phyloP scores from a whole-genome alignment of 208 protist species.

The Angomonas deanei region DNA sequence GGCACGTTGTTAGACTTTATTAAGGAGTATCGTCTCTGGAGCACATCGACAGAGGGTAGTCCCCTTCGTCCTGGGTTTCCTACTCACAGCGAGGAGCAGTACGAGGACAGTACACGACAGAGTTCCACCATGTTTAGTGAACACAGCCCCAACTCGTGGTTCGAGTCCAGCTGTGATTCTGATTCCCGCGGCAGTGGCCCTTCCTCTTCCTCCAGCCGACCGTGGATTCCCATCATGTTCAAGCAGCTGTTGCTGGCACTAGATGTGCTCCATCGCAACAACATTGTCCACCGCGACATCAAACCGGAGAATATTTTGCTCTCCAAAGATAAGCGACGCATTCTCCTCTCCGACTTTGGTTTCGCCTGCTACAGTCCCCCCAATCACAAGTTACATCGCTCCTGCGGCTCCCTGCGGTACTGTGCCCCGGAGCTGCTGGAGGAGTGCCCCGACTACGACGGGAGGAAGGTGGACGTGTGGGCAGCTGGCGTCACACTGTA shows the following conservation, averaged over 20 bases:
- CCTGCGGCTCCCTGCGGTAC: constrained; percentile 79
- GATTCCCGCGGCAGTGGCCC: background rate
- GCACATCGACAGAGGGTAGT: too few relatives aligned
- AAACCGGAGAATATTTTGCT: constrained; percentile 87
- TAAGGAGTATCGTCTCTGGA: constrained; percentile 18
- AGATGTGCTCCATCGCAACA: constrained; percentile 42
- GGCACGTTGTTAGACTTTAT: constrained; percentile 68
- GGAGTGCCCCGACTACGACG: constrained; percentile 79
- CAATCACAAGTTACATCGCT: constrained; percentile 31
- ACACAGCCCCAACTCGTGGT: too few relatives aligned
- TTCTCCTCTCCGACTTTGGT: constrained; percentile 86
- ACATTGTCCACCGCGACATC: constrained; percentile 84
- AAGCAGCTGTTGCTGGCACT: constrained; percentile 72
- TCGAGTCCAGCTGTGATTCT: too few relatives aligned
- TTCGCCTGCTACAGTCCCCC: constrained; percentile 67
- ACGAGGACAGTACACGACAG: background rate
- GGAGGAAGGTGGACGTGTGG: constrained; percentile 87
- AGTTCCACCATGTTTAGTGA: too few relatives aligned
- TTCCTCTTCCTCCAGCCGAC: background rate
- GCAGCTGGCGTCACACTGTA: constrained; percentile 84
- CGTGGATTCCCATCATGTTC: constrained; percentile 29
- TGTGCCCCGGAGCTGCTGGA: constrained; percentile 77
- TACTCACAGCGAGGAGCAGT: background rate
- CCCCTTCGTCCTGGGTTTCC: too few relatives aligned
- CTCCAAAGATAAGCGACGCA: constrained; percentile 29